Evolutionary conservation across 1,139 yeast genomes (phyloP), one percentile per base, ranked within the genome.

Genomic region (Lodderomyces metapsilosis): DNA sequence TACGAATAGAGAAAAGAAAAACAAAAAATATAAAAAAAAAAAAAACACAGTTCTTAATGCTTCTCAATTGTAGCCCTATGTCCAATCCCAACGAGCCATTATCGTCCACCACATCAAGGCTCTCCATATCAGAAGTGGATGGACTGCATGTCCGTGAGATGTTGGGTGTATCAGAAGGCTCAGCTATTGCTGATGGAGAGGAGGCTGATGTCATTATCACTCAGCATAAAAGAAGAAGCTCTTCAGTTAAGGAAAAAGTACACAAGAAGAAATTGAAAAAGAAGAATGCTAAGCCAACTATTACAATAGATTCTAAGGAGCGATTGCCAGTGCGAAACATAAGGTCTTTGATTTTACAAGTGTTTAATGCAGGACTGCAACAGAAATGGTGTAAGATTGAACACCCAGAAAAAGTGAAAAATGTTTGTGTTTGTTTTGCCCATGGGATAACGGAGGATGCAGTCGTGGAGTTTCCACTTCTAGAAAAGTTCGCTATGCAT

Each of bases 361-460:
- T 74, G 1, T 62, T 79, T 41, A 67, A 72, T 10, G 75, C 70
- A 13, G 47, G 51, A 11, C 38, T 33, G 7, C 57, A 62, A 4
- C 23, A 38, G 10, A 58, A 58, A 22, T 73, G 77, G 74, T 52
- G 72, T 15, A 61, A 61, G 16, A 52, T 80, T 11, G 59, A 44
- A 10, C 41, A 48, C 35, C 38, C 43, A 3, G 43, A 46, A 12
- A 47, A 51, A 23, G 46, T 56, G 5, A 59, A 68, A 18, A 77
- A 78, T 41, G 74, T 84, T 3, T 81, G 87, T 1, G 66, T 80
- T n/a, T 64, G 88, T 10, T 64, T 82, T 42, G 74, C 80, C 2
- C 88, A 92, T 0, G 95, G 95, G 0, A 56, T 88, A 59, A 68
- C 4, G 57, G 59, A 3, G 74, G 80, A 50, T 47, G 41, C 37